phyloP scores from a whole-genome alignment of 1,284 basidiomycete species.

The Farysia itapuensis region DNA sequence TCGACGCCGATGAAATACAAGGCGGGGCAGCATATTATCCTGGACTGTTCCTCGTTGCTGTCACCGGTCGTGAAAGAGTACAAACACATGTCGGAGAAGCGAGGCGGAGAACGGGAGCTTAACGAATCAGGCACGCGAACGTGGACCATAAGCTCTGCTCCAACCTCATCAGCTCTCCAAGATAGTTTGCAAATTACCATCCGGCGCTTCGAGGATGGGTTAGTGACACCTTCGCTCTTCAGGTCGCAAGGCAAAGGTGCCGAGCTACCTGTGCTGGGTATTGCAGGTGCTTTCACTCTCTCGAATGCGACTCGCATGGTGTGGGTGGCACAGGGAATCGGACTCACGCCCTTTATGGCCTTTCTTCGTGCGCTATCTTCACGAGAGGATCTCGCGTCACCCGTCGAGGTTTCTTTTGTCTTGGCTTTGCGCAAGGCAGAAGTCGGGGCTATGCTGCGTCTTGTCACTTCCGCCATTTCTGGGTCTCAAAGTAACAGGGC shows the following conservation, averaged over 20 bases:
- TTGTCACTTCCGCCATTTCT: constrained; percentile 1
- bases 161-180: not conserved
- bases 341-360: constrained; percentile 18
- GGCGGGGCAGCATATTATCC: constrained; percentile 31
- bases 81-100: constrained; percentile 30
- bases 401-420: constrained; percentile 9
- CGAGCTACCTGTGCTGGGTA: constrained; percentile 13
- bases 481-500: no score
- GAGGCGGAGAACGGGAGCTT: constrained; percentile 26
- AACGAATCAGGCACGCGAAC: constrained; percentile 26
- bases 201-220: constrained; percentile 9
- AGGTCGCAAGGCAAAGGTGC: not conserved
- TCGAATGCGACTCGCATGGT: not conserved
- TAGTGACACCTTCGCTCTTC: constrained; percentile 21
- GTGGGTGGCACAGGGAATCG: constrained; percentile 14
- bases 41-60: constrained; percentile 18
- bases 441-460: constrained; percentile 5
- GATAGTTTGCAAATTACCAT: constrained; percentile 11
- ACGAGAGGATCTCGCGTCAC: no score
- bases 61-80: constrained; percentile 18
- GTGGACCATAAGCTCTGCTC: constrained; percentile 30
- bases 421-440: constrained; percentile 13
- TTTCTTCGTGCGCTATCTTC: constrained; percentile 2
- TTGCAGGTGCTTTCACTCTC: constrained; percentile 18
- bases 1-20: constrained; percentile 5